Evolutionary conservation across 768 basidiomycete species (phyloP).

Genomic region (Panaeolus cyanescens): DNA sequence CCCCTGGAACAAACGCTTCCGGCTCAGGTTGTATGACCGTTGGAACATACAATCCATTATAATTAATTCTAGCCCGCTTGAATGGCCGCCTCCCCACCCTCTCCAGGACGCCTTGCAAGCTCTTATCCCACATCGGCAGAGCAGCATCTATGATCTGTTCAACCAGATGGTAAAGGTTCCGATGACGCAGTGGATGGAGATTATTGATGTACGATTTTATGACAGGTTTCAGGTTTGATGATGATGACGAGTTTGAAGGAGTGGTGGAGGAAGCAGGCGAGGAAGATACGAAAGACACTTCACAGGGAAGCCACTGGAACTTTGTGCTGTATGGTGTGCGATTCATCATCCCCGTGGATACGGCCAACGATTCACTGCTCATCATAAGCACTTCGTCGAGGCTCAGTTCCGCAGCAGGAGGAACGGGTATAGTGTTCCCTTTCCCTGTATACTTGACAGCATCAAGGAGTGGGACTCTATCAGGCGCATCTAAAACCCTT

Average conservation of each 20-base stretch:
- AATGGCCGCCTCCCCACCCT: neutral
- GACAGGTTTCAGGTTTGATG: constrained; percentile 4
- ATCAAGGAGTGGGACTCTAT: constrained; percentile 18
- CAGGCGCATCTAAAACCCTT: constrained; percentile 10
- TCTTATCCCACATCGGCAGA: constrained; percentile 30
- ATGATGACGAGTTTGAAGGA: neutral
- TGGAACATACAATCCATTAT: neutral
- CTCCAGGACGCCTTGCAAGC: neutral
- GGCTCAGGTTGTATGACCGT: neutral
- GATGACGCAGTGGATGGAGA: constrained; percentile 30
- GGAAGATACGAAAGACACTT: neutral
- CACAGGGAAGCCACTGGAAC: constrained; percentile 6
- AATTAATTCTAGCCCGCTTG: neutral
- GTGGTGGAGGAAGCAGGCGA: neutral
- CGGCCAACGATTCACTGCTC: no score
- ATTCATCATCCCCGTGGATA: neutral
- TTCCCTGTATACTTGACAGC: constrained; percentile 12
- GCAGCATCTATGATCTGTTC: constrained; percentile 26
- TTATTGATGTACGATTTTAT: constrained; percentile 42
- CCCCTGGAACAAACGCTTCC: neutral
- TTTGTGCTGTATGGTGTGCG: neutral
- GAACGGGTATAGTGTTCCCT: neutral
- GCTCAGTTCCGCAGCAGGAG: neutral
- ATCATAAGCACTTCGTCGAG: no score
- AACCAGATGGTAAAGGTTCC: constrained; percentile 23